A percentile compares a stretch with the other conserved stretches of the same genome.
These are phyloP conservation scores for Pythium sp. DNA, from an alignment of 352 stramenopile genomes.

Conservation along the genomic window DNA sequence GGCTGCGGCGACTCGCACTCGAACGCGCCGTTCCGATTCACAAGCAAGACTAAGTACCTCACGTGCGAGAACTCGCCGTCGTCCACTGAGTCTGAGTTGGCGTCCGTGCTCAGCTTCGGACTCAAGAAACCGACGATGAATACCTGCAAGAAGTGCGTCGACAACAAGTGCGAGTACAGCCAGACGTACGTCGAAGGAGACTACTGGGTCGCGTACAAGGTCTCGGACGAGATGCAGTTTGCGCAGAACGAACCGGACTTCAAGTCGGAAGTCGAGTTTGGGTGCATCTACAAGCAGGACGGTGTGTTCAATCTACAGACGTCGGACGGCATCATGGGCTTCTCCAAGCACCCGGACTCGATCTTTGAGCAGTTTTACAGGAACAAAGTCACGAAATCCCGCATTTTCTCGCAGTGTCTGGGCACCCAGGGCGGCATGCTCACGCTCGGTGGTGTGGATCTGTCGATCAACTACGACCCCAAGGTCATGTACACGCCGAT, in stretches of 20 bases:
- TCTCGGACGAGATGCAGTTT: constrained; percentile 70
- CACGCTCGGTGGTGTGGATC: constrained; percentile 89
- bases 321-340: constrained; percentile 97
- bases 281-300: constrained; percentile 91
- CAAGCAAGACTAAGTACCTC: constrained; percentile 42
- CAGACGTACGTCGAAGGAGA: constrained; percentile 94
- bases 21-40: constrained; percentile 72
- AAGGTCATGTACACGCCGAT: constrained; percentile 88
- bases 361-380: constrained; percentile 91
- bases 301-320: constrained; percentile 91
- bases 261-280: constrained; percentile 82
- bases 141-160: constrained; percentile 29
- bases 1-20: constrained; percentile 86
- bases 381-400: constrained; percentile 69
- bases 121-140: constrained; percentile 27
- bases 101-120: neutral
- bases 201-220: constrained; percentile 90
- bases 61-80: constrained; percentile 34
- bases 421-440: constrained; percentile 85
- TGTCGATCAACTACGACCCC: constrained; percentile 52
- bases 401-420: constrained; percentile 95
- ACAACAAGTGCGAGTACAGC: constrained; percentile 85
- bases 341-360: constrained; percentile 88
- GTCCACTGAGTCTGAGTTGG: constrained; percentile 3
- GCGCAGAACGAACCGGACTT: constrained; percentile 20